These are phyloP conservation scores for Penicillium digitatum DNA, from an alignment of 2,329 filamentous ascomycete genomes.

Conservation along the genomic window DNA sequence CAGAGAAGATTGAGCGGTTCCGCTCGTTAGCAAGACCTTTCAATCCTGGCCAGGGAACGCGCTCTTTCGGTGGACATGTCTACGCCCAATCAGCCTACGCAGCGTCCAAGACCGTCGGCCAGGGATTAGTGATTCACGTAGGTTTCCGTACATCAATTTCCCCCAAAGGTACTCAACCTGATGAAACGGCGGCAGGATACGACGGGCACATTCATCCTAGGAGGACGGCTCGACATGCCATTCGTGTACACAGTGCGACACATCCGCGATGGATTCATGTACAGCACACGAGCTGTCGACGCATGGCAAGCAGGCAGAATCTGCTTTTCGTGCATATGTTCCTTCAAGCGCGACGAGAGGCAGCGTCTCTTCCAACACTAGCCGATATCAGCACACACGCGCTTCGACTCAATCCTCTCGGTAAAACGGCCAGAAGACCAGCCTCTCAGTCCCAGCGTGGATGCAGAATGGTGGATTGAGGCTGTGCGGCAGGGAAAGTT, in stretches of 20 bases:
- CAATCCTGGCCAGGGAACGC: constrained; percentile 41
- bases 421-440: constrained; percentile 35
- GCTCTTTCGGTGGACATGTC: constrained; percentile 55
- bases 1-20: constrained; percentile 32
- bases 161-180: not conserved
- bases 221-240: constrained; percentile 46
- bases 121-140: constrained; percentile 52
- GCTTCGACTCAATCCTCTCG: constrained; percentile 30
- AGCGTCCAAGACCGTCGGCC: constrained; percentile 51
- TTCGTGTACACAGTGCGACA: constrained; percentile 51
- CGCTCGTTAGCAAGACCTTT: constrained; percentile 34
- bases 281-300: constrained; percentile 51
- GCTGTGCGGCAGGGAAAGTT: constrained; percentile 26
- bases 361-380: constrained; percentile 30
- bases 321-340: constrained; percentile 52
- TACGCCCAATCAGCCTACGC: constrained; percentile 57
- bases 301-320: constrained; percentile 48
- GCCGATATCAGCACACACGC: constrained; percentile 25
- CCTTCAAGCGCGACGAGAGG: constrained; percentile 49
- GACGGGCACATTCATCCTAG: constrained; percentile 51
- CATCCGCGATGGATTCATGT: constrained; percentile 51
- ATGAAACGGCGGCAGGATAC: constrained; percentile 42
- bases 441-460: constrained; percentile 32
- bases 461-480: constrained; percentile 37
- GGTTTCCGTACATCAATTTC: constrained; percentile 11